Base-by-base conservation (phyloP, 1,139 yeast species). In the Magnusiomyces suaveolens region DNA sequence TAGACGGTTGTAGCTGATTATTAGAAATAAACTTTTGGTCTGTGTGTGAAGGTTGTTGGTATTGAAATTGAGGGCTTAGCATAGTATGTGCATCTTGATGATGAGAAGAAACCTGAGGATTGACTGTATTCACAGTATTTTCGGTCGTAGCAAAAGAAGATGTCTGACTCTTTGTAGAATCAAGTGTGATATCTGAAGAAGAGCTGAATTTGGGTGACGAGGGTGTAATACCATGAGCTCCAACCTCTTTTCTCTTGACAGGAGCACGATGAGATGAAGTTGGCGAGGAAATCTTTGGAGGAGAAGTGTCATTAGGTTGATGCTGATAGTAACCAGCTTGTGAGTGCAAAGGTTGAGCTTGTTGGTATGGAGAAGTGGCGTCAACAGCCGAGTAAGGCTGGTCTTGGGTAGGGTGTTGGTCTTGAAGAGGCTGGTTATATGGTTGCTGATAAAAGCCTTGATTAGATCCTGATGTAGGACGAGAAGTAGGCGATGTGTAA, bases 311-410 rank as follows among this genome's bases (percentile, higher is more conserved):
- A 12, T 21, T 44, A 18, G 51, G 33, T 29, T 46, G 48, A 16
- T 41, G 44, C 44, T 41, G 44, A 16, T 26, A 16, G 20, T 33
- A 36, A n/a, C 29, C 44, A n/a, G 12, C n/a, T 21, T 38, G 51
- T 4, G 50, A 32, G 16, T 46, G 10, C 3, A 16, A 36, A 14
- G 23, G 25, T 21, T 41, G 47, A 10, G n/a, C 24, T 18, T 25
- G 46, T 12, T 29, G 14, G 18, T 41, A 21, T 14, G 23, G 39
- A 24, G 52, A 20, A 26, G 25, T 24, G n/a, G 50, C 21, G 38
- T 33, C 29, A 32, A 60, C 64, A 46, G 50, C 57, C 48, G 56
- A 62, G 12, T n/a, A n/a, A n/a, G n/a, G n/a, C n/a, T n/a, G n/a
- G n/a, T n/a, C n/a, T 48, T 54, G 61, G 43, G 51, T 60, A 36